These are phyloP conservation scores for Atkinsonella hypoxylon DNA, from an alignment of 2,329 filamentous ascomycete genomes.

Conservation along the genomic window DNA sequence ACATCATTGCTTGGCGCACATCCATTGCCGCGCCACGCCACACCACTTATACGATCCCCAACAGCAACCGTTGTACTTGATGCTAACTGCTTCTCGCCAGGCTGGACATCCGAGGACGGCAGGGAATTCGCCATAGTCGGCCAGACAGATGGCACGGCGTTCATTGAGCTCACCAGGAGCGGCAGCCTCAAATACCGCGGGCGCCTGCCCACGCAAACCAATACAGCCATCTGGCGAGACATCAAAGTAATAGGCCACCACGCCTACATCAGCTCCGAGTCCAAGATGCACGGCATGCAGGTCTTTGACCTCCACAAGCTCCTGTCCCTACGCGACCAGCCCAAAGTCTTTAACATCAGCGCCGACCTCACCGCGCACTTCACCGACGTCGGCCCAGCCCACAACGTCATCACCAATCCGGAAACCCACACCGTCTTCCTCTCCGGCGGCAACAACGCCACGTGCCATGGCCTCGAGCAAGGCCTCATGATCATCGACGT, in stretches of 20 bases:
- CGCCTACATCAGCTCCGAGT: slow-evolving; percentile 28
- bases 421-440: slow-evolving; percentile 31
- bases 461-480: slow-evolving; percentile 24
- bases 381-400: slow-evolving; percentile 25
- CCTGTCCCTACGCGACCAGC: slow-evolving; percentile 25
- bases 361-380: slow-evolving; percentile 23
- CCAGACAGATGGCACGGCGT: slow-evolving; percentile 34
- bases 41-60: too few species aligned
- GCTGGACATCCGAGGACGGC: slow-evolving; percentile 15
- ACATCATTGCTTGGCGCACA: too few species aligned
- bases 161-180: slow-evolving; percentile 29
- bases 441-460: slow-evolving; percentile 23
- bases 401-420: slow-evolving; percentile 32
- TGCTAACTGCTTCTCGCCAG: neutral
- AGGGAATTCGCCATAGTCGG: slow-evolving; percentile 34
- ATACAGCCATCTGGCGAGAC: slow-evolving; percentile 25
- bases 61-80: neutral
- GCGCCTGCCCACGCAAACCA: slow-evolving; percentile 29
- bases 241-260: slow-evolving; percentile 26
- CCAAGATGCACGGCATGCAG: slow-evolving; percentile 42
- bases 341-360: slow-evolving; percentile 17
- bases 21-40: too few species aligned
- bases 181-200: slow-evolving; percentile 33
- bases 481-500: slow-evolving; percentile 46
- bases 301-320: slow-evolving; percentile 51